Percentiles rank a stretch among this genome's conserved stretches.
Conservation (phyloP, 2,329 filamentous ascomycete genomes). For the Alternaria viburni region DNA sequence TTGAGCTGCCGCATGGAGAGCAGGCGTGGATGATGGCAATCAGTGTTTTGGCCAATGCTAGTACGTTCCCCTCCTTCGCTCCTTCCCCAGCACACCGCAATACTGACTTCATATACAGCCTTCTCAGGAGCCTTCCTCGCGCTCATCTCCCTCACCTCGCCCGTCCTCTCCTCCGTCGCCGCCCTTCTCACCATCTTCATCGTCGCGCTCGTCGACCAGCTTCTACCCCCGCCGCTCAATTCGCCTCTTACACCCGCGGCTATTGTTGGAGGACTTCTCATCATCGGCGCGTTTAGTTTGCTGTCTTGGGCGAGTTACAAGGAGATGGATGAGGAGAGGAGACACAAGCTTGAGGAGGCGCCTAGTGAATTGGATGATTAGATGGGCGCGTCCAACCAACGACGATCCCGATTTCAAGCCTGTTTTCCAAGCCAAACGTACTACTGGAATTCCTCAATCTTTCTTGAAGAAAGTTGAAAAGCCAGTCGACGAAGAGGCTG, state of each 20-base stretch:
- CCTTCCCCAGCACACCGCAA: not conserved
- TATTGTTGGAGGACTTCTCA: slow-evolving; percentile 81
- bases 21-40: slow-evolving; percentile 81
- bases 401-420: slow-evolving; percentile 96
- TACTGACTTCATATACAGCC: slow-evolving; percentile 46
- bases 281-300: slow-evolving; percentile 85
- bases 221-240: slow-evolving; percentile 72
- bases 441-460: slow-evolving; percentile 93
- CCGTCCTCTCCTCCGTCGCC: slow-evolving; percentile 90
- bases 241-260: slow-evolving; percentile 76
- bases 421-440: slow-evolving; percentile 90
- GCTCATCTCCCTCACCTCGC: slow-evolving; percentile 89
- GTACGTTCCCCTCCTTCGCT: slow-evolving; percentile 51
- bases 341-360: slow-evolving; percentile 59
- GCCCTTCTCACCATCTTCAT: slow-evolving; percentile 96
- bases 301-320: slow-evolving; percentile 90
- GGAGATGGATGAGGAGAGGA: slow-evolving; percentile 86
- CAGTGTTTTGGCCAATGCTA: slow-evolving; percentile 85
- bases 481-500: slow-evolving; percentile 82
- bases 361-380: slow-evolving; percentile 55
- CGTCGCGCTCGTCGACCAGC: slow-evolving; percentile 89
- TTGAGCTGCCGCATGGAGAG: slow-evolving; percentile 78
- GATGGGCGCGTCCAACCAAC: slow-evolving; percentile 71
- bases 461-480: slow-evolving; percentile 97
- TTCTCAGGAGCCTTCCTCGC: slow-evolving; percentile 95